Evolutionary conservation across 2,329 filamentous ascomycete species (phyloP).

Genomic region (Colletotrichum gigasporum): DNA sequence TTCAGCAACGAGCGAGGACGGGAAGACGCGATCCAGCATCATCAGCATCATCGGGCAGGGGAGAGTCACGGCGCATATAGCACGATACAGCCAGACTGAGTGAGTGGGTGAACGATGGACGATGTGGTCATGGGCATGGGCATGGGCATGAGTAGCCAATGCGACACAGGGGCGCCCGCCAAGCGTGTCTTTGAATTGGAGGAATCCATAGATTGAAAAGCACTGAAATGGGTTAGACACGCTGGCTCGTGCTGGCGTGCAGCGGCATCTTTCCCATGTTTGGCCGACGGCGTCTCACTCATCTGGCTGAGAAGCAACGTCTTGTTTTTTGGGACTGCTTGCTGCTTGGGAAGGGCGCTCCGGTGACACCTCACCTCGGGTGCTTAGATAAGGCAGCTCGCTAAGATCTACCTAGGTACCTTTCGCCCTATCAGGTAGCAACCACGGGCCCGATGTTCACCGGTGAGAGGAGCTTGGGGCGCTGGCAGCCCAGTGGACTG

Average conservation of each 20-base stretch:
- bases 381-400: not conserved
- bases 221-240: not conserved
- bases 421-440: not conserved
- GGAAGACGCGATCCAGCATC: too few species aligned
- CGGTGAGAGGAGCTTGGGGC: not conserved
- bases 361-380: not conserved
- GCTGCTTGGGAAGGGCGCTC: too few species aligned
- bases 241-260: not conserved
- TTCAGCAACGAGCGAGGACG: too few species aligned
- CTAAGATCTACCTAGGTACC: too few species aligned
- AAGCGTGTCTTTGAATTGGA: slow-evolving; percentile 17
- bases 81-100: too few species aligned
- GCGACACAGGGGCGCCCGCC: slow-evolving; percentile 13
- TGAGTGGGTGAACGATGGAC: too few species aligned
- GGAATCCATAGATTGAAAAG: not conserved
- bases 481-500: slow-evolving; percentile 10
- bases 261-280: not conserved
- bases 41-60: too few species aligned
- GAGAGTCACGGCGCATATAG: too few species aligned
- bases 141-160: too few species aligned
- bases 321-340: too few species aligned
- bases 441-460: slow-evolving; percentile 1
- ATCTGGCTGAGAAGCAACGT: not conserved
- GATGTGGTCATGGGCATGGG: too few species aligned
- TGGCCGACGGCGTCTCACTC: not conserved